phyloP scores from a whole-genome alignment of 441 rosid genomes.

The Gossypium aridum region DNA sequence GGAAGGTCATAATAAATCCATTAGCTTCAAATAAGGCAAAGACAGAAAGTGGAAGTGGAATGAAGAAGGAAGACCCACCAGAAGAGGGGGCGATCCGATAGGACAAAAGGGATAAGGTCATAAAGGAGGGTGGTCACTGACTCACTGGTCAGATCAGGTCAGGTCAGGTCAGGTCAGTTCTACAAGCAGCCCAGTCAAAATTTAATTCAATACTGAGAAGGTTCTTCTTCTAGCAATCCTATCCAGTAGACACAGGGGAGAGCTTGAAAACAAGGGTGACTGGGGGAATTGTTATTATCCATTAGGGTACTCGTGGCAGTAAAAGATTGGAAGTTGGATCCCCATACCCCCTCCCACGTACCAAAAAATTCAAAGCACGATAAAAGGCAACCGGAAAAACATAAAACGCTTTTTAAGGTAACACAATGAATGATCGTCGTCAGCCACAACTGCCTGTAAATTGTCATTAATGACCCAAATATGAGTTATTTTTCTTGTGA shows the following conservation, averaged over 20 bases:
- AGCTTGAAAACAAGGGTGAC: not conserved
- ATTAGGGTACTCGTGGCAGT: constrained; percentile 32
- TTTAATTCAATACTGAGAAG: constrained; percentile 9
- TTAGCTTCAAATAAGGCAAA: constrained; percentile 3
- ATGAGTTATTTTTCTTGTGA: not conserved
- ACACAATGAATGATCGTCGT: not conserved
- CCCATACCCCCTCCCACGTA: not conserved
- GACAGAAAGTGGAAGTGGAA: not conserved
- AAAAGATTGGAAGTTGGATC: constrained; percentile 13
- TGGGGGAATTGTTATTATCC: constrained; percentile 24
- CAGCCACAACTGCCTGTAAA: not conserved
- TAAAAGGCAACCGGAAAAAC: constrained; percentile 12
- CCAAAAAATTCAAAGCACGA: not conserved
- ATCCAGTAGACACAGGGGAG: not conserved
- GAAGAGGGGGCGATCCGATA: constrained; percentile 15
- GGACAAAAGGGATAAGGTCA: constrained; percentile 28
- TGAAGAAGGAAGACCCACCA: constrained; percentile 14
- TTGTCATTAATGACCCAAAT: not conserved
- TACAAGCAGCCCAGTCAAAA: not conserved
- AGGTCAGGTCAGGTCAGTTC: not conserved
- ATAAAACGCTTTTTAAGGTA: not conserved
- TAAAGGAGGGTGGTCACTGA: constrained; percentile 1
- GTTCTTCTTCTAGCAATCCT: not conserved
- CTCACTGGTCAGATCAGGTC: not conserved
- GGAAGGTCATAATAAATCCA: not conserved